A percentile compares a stretch with the other conserved stretches of the same genome.
Evolutionary conservation across 208 protist species (phyloP).

Genomic region (Kentomonas sorsogonicus): DNA sequence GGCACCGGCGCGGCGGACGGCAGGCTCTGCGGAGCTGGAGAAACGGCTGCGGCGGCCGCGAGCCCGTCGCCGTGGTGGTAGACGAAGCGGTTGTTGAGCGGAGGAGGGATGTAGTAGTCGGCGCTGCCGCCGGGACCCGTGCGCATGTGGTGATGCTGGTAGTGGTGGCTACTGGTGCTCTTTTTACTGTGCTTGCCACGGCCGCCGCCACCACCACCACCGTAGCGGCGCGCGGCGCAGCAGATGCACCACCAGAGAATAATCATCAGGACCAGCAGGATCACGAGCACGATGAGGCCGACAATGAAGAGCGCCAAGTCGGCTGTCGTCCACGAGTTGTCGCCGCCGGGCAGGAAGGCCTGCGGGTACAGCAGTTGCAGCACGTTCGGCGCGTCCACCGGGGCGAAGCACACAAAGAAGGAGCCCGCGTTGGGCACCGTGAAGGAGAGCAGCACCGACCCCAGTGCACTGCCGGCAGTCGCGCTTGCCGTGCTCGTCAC

Average conservation of each 20-base stretch:
- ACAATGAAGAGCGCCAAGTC: conserved; percentile 71
- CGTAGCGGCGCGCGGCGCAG: conserved; percentile 6
- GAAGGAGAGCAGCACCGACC: conserved; percentile 35
- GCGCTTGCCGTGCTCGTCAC: conserved; percentile 18
- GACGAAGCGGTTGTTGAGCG: conserved; percentile 75
- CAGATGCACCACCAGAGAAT: conserved; percentile 67
- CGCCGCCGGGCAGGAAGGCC: conserved; percentile 19
- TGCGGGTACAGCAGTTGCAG: no score
- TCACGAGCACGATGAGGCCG: conserved; percentile 61
- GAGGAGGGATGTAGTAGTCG: conserved; percentile 56
- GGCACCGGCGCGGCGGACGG: neutral
- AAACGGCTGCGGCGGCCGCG: conserved; percentile 1
- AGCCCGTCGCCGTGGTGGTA: conserved; percentile 1
- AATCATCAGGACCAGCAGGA: conserved; percentile 60
- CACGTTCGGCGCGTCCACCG: conserved; percentile 31
- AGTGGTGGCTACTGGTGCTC: conserved; percentile 11
- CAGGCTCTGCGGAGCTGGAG: conserved; percentile 5
- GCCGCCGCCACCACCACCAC: neutral
- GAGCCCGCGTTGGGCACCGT: conserved; percentile 16
- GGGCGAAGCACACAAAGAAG: conserved; percentile 71
- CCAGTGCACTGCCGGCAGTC: conserved; percentile 9
- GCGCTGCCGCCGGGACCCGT: neutral
- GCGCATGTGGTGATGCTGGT: conserved; percentile 8
- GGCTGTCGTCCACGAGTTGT: conserved; percentile 35
- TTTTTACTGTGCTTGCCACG: neutral